Conservation (phyloP, 768 basidiomycete species). For the Pulveroboletus frians region DNA sequence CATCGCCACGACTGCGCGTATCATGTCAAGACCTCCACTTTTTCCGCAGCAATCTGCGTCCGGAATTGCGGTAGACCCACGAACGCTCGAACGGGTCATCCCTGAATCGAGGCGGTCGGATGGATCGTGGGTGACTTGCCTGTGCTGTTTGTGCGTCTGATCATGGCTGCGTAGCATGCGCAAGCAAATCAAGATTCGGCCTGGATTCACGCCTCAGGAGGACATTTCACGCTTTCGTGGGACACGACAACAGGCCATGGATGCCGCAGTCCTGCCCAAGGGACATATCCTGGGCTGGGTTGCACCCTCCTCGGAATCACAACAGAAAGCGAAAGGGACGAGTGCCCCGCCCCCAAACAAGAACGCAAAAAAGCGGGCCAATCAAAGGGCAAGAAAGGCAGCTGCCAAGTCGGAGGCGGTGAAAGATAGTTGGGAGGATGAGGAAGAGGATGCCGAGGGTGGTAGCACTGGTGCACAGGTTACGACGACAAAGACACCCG, state of each 20-base stretch:
- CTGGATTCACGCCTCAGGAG: slow-evolving; percentile 93
- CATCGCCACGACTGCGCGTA: not conserved
- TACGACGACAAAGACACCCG: slow-evolving; percentile 18
- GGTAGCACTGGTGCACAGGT: slow-evolving; percentile 3
- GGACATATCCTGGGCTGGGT: slow-evolving; percentile 83
- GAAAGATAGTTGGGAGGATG: slow-evolving; percentile 78
- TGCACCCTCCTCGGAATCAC: slow-evolving; percentile 47
- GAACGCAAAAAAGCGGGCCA: slow-evolving; percentile 78
- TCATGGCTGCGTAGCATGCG: slow-evolving; percentile 51
- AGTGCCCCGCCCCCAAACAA: slow-evolving; percentile 51
- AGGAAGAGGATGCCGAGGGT: slow-evolving; percentile 42
- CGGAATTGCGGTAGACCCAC: slow-evolving; percentile 82
- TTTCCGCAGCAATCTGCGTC: slow-evolving; percentile 64
- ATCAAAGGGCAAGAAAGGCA: slow-evolving; percentile 65
- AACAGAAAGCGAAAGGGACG: slow-evolving; percentile 28
- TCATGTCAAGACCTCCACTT: slow-evolving; percentile 74
- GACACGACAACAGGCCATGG: slow-evolving; percentile 68
- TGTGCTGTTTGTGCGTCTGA: slow-evolving; percentile 9
- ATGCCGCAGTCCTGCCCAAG: slow-evolving; percentile 58
- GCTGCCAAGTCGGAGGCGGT: slow-evolving; percentile 51
- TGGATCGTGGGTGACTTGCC: slow-evolving; percentile 58
- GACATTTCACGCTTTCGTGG: slow-evolving; percentile 85
- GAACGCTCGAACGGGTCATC: slow-evolving; percentile 82
- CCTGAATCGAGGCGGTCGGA: slow-evolving; percentile 79
- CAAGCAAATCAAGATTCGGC: slow-evolving; percentile 84